phyloP scores from a whole-genome alignment of 768 basidiomycete genomes.

The Suillus americanus region DNA sequence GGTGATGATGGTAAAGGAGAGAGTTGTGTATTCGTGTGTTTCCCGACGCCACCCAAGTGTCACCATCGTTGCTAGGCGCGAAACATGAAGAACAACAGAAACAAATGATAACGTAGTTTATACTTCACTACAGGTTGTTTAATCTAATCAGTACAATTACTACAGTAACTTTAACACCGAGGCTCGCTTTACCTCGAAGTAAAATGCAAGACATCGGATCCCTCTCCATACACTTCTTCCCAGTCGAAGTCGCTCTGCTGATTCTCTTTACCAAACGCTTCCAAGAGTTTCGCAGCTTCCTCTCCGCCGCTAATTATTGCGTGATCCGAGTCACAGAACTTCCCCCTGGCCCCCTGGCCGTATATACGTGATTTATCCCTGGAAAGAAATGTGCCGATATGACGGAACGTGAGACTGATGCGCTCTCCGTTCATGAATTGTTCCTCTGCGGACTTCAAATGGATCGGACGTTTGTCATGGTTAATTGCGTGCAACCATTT shows the following conservation, averaged over 20 bases:
- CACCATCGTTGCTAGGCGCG: constrained; percentile 25
- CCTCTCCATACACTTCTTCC: constrained; percentile 62
- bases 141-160: constrained; percentile 13
- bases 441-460: constrained; percentile 56
- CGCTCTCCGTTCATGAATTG: constrained; percentile 56
- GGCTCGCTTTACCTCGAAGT: constrained; percentile 15
- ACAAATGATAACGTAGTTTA: constrained; percentile 25
- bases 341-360: constrained; percentile 72
- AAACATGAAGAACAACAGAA: constrained; percentile 10
- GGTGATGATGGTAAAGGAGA: constrained; percentile 6
- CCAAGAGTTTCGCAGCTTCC: constrained; percentile 50
- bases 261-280: constrained; percentile 75
- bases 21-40: constrained; percentile 4
- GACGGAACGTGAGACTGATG: constrained; percentile 79
- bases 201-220: constrained; percentile 71
- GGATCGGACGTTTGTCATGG: constrained; percentile 65
- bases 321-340: constrained; percentile 53
- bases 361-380: constrained; percentile 53
- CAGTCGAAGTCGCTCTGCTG: constrained; percentile 69
- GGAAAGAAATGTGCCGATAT: constrained; percentile 74
- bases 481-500: constrained; percentile 78
- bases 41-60: background rate
- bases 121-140: background rate
- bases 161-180: constrained; percentile 11
- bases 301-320: constrained; percentile 52